phyloP scores from a whole-genome alignment of 2,329 filamentous ascomycete genomes.

The Cercospora berteroae region DNA sequence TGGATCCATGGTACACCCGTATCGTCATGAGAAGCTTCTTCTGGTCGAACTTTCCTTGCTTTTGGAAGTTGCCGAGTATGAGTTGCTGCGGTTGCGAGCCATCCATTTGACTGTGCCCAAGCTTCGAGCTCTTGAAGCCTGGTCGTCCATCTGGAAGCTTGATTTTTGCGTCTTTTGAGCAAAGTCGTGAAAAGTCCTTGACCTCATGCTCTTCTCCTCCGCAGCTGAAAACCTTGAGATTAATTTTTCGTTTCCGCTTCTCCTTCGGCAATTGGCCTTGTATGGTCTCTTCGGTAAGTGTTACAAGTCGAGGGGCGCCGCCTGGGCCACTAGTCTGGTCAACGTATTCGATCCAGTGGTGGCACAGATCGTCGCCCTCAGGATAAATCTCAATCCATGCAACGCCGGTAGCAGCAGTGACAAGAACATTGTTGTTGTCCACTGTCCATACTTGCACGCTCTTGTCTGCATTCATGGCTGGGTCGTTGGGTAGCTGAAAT shows the following conservation, averaged over 20 bases:
- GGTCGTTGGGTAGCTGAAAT: slow-evolving; percentile 79
- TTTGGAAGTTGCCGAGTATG: slow-evolving; percentile 66
- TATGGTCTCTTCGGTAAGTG: slow-evolving; percentile 72
- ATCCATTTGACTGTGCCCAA: slow-evolving; percentile 71
- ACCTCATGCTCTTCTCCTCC: slow-evolving; percentile 72
- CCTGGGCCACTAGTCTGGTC: slow-evolving; percentile 58
- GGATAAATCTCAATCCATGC: slow-evolving; percentile 80
- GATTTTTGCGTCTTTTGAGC: slow-evolving; percentile 67
- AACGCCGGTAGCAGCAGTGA: slow-evolving; percentile 77
- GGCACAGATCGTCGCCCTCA: slow-evolving; percentile 78
- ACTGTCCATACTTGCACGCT: slow-evolving; percentile 85
- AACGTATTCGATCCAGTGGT: slow-evolving; percentile 76
- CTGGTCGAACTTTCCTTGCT: slow-evolving; percentile 44
- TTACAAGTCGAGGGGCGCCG: slow-evolving; percentile 66
- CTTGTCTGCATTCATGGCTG: slow-evolving; percentile 61
- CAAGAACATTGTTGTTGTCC: slow-evolving; percentile 70
- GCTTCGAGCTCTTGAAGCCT: slow-evolving; percentile 71
- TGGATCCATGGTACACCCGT: slow-evolving; percentile 71
- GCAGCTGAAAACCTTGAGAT: slow-evolving; percentile 71
- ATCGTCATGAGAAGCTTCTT: slow-evolving; percentile 70
- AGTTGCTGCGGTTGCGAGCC: slow-evolving; percentile 69
- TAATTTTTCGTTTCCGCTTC: slow-evolving; percentile 67
- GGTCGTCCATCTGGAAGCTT: slow-evolving; percentile 72
- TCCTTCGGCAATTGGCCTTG: slow-evolving; percentile 68
- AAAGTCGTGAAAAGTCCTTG: slow-evolving; percentile 69